Evolutionary conservation across 768 basidiomycete genomes (phyloP).

Genomic region (Albatrellus ellisii): DNA sequence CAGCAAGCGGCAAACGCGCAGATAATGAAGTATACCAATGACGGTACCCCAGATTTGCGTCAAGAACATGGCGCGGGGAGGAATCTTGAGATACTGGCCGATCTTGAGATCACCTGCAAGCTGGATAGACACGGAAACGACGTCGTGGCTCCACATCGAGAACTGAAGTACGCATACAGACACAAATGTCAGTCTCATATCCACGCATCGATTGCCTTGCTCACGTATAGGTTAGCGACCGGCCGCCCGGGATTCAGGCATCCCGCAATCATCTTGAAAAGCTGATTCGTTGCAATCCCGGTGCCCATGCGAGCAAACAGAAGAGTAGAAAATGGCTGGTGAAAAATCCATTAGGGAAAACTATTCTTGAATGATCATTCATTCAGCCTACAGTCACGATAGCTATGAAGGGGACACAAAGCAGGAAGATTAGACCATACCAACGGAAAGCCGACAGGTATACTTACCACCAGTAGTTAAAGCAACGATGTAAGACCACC

Average conservation of each 20-base stretch:
- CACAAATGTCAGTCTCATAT: neutral
- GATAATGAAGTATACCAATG: conserved; percentile 23
- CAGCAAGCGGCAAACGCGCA: neutral
- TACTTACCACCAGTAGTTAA: conserved; percentile 30
- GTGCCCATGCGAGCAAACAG: conserved; percentile 48
- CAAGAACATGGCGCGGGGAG: conserved; percentile 51
- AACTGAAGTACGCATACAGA: conserved; percentile 24
- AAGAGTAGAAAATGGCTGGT: conserved; percentile 41
- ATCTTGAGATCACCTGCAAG: conserved; percentile 49
- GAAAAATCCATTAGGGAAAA: conserved; percentile 6
- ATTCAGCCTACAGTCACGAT: neutral
- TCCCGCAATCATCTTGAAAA: conserved; percentile 56
- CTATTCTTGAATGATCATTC: neutral
- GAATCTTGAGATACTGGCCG: conserved; percentile 36
- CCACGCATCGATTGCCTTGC: conserved; percentile 7
- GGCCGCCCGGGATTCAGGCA: conserved; percentile 49
- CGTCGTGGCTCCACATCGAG: conserved; percentile 57
- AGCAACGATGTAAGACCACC: conserved; percentile 50
- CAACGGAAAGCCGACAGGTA: too few relatives aligned
- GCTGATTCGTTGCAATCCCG: conserved; percentile 43
- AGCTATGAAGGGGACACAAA: neutral
- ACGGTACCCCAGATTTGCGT: conserved; percentile 58
- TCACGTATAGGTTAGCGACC: conserved; percentile 56
- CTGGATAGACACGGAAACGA: conserved; percentile 37
- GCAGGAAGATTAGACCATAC: neutral